Evolutionary conservation across 2,329 filamentous ascomycete genomes (phyloP), one percentile per base, ranked within the genome.

Genomic region (Arthrobotrys sphaeroides): DNA sequence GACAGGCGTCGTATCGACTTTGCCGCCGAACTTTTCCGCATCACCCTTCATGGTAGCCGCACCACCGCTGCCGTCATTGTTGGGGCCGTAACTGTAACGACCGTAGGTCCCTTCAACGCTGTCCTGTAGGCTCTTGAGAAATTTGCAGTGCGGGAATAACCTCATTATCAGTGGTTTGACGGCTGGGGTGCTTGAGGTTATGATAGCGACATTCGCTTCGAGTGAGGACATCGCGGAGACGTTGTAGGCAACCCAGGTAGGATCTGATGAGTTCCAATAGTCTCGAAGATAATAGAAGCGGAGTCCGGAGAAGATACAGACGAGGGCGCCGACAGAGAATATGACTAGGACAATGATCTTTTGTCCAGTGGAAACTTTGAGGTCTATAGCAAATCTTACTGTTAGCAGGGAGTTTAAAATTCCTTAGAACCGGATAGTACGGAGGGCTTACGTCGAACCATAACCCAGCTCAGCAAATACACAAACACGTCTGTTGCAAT

Each of bases 191-290:
- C 70, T 76, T 4, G 70, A 67, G 1, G 72, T 73, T 20, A 76
- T 67, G 13, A 77, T 77, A 5, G 62, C 76, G 6, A 76, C 61
- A 24, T 77, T 76, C 2, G 67, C 55, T 45, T 77, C 76, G n/a
- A 77, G 72, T 0, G 64, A 47, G 0, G 72, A 69, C 64, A 75
- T 64, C 16, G 12, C 45, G 6, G 72, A 75, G 9, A 75, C 64
- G 38, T 69, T 47, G 40, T 47, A 75, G 20, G 55, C 64, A 57
- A 43, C 64, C 72, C 72, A 75, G 6, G 72, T 69, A 24, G 72
- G 72, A 20, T 75, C 72, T 1, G 55, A 64, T 3, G 64, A 75
- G n/a, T 65, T 61, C 72, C 64, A 69, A 20, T 75, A 70, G 24
- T 65, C 55, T 12, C 47, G 59, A 9, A 75, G 20, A 22, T 57